Percentiles rank a stretch among this genome's conserved stretches.
phyloP scores from a whole-genome alignment of 306 rosid species.

The Gastrolobium villosum region DNA sequence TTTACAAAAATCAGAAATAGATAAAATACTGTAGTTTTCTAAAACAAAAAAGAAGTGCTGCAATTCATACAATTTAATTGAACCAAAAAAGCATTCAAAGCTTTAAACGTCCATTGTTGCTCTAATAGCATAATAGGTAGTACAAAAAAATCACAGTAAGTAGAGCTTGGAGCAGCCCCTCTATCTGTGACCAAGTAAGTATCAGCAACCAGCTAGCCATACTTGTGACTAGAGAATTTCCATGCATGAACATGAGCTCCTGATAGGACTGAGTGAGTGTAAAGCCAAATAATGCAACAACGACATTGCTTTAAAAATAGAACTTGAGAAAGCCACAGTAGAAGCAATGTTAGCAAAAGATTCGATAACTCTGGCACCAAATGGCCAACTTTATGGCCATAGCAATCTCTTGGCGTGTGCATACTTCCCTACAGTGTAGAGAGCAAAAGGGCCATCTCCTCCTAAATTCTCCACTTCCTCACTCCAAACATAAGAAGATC shows the following conservation, averaged over 20 bases:
- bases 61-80: slow-evolving; percentile 14
- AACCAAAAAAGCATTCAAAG: background rate
- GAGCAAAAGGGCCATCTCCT: slow-evolving; percentile 24
- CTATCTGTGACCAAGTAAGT: background rate
- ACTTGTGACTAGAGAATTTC: slow-evolving; percentile 15
- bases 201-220: slow-evolving; percentile 18
- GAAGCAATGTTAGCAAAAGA: slow-evolving; percentile 37
- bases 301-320: slow-evolving; percentile 24
- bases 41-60: background rate
- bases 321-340: slow-evolving; percentile 9
- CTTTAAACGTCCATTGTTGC: background rate
- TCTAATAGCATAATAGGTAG: slow-evolving; percentile 1
- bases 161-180: slow-evolving; percentile 9
- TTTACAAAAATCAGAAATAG: slow-evolving; percentile 14
- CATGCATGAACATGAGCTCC: background rate
- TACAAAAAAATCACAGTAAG: background rate
- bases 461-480: slow-evolving; percentile 23
- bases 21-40: slow-evolving; percentile 15
- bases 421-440: slow-evolving; percentile 3
- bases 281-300: slow-evolving; percentile 35
- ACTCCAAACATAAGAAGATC: slow-evolving; percentile 17
- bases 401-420: slow-evolving; percentile 33
- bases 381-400: slow-evolving; percentile 22
- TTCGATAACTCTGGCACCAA: slow-evolving; percentile 11
- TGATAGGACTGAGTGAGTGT: slow-evolving; percentile 15